phyloP scores from a whole-genome alignment of 140 eudicot genomes.

The Oenanthe javanica region DNA sequence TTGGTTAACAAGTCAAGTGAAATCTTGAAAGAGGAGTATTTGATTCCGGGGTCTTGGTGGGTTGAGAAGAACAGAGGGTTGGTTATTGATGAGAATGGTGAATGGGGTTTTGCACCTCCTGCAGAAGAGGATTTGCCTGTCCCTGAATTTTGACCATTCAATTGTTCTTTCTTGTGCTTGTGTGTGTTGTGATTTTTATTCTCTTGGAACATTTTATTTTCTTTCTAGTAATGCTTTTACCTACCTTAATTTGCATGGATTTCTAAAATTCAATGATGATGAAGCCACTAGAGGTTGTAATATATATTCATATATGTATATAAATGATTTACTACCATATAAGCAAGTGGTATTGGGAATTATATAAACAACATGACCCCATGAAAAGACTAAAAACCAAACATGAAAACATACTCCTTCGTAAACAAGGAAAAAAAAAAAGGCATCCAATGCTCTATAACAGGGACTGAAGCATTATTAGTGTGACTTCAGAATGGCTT shows the following conservation, averaged over 20 bases:
- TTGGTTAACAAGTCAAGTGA: slow-evolving; percentile 82
- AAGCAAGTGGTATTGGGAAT: neutral
- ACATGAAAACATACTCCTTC: neutral
- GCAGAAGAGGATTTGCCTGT: slow-evolving; percentile 59
- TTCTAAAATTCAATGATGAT: too few species aligned
- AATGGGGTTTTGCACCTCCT: slow-evolving; percentile 62
- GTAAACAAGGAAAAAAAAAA: neutral
- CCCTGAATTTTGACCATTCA: slow-evolving; percentile 32
- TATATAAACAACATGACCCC: neutral
- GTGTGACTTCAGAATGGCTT: neutral
- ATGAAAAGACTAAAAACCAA: neutral
- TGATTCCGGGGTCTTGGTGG: slow-evolving; percentile 93
- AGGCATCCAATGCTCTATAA: neutral
- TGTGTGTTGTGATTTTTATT: neutral
- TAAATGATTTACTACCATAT: too few species aligned
- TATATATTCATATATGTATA: too few species aligned
- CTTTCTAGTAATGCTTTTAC: neutral
- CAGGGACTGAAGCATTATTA: neutral
- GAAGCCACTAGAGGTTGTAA: neutral
- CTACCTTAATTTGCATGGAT: too few species aligned
- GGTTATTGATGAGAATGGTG: slow-evolving; percentile 55
- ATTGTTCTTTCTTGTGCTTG: neutral
- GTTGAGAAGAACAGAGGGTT: slow-evolving; percentile 87
- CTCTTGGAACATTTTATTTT: neutral
- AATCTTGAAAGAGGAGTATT: slow-evolving; percentile 62